Conservation (phyloP, 345 rosid genomes). For the Excoecaria cochinchinensis region DNA sequence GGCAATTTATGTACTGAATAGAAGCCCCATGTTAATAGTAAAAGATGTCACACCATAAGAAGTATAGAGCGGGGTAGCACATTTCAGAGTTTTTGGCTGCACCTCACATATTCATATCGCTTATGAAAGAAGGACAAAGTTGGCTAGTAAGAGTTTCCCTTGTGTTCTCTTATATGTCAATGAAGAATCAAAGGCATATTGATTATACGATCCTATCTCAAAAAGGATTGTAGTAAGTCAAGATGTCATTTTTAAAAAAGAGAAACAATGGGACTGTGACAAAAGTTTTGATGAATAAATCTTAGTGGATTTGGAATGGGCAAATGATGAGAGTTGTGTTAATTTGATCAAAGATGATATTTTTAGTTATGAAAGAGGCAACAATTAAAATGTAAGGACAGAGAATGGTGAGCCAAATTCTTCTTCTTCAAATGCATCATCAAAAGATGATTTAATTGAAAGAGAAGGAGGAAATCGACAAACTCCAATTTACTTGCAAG, state of each 20-base stretch:
- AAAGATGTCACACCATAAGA: background rate
- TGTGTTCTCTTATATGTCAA: background rate
- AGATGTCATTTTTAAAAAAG: background rate
- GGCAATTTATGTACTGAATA: background rate
- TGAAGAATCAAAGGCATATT: background rate
- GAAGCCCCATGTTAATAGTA: background rate
- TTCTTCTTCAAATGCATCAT: background rate
- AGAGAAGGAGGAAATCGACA: background rate
- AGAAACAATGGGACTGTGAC: background rate
- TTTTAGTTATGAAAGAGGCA: background rate
- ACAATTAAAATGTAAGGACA: background rate
- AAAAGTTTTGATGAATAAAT: background rate
- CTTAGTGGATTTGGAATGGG: background rate
- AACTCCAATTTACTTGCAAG: background rate
- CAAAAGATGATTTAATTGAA: background rate
- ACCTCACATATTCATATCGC: background rate
- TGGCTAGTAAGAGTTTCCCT: background rate
- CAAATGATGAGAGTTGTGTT: background rate
- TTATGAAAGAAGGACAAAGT: background rate
- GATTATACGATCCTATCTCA: background rate
- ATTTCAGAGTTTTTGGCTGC: background rate
- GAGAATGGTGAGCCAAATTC: background rate
- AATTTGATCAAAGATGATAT: background rate
- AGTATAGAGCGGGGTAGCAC: background rate
- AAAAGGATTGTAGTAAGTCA: background rate